Evolutionary conservation across 768 basidiomycete species (phyloP).

Genomic region (Boletus pseudopeckii): DNA sequence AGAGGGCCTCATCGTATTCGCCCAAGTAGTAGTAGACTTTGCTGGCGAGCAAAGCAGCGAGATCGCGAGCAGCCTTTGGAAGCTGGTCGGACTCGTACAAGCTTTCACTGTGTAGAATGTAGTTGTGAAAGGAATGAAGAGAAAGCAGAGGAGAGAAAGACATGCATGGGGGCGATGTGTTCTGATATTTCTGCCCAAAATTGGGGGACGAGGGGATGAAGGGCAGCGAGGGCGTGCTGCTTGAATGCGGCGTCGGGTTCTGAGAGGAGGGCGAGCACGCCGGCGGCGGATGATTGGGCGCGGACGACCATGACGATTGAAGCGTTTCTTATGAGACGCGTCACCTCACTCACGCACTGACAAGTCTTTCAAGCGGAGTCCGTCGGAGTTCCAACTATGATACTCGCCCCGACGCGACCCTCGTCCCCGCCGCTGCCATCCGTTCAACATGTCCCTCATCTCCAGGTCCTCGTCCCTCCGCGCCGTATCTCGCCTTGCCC

Average conservation of each 20-base stretch:
- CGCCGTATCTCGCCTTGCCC: slow-evolving; percentile 33
- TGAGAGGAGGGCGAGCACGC: slow-evolving; percentile 85
- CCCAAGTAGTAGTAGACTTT: slow-evolving; percentile 98
- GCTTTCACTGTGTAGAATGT: slow-evolving; percentile 59
- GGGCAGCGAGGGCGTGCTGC: slow-evolving; percentile 82
- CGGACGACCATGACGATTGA: slow-evolving; percentile 55
- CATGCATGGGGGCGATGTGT: slow-evolving; percentile 84
- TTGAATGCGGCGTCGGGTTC: slow-evolving; percentile 88
- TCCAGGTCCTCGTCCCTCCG: slow-evolving; percentile 45
- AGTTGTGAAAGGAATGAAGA: slow-evolving; percentile 9
- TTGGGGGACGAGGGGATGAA: slow-evolving; percentile 81
- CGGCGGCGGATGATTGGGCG: slow-evolving; percentile 79
- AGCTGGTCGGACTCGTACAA: slow-evolving; percentile 84
- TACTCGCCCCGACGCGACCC: slow-evolving; percentile 27
- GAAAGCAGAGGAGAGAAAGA: slow-evolving; percentile 16
- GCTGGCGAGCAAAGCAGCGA: slow-evolving; percentile 90
- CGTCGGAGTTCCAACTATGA: slow-evolving; percentile 20
- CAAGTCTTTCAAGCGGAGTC: slow-evolving; percentile 32
- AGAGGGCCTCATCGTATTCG: slow-evolving; percentile 92
- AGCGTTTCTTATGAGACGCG: slow-evolving; percentile 30
- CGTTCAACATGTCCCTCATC: slow-evolving; percentile 45
- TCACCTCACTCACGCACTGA: slow-evolving; percentile 43
- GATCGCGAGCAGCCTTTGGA: slow-evolving; percentile 67
- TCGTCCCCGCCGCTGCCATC: slow-evolving; percentile 6
- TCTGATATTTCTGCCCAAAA: slow-evolving; percentile 99